Conservation (phyloP, 352 stramenopile genomes). For the Phytophthora chlamydospora region DNA sequence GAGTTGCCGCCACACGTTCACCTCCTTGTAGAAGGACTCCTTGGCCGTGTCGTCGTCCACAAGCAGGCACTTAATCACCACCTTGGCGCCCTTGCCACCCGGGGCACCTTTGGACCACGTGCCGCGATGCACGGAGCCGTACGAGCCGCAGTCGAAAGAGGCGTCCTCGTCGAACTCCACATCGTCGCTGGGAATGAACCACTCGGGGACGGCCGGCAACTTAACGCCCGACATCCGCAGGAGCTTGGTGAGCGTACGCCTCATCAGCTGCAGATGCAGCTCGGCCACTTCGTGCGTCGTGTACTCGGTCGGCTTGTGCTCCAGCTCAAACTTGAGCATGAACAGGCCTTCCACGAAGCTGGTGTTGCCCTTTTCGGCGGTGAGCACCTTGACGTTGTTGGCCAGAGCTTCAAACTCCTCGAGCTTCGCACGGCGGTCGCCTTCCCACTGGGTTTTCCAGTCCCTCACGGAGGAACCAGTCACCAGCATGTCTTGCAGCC, state of each 20-base stretch:
- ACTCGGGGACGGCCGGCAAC: conserved; percentile 6
- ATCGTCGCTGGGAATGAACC: conserved; percentile 23
- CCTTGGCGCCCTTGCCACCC: conserved; percentile 9
- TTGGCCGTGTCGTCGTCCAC: conserved; percentile 15
- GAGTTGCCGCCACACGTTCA: conserved; percentile 37
- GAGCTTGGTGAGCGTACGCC: conserved; percentile 6
- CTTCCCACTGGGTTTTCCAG: conserved; percentile 25
- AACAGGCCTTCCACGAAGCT: conserved; percentile 11
- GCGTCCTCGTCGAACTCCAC: conserved; percentile 5
- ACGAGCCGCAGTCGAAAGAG: conserved; percentile 17
- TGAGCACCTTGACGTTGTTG: conserved; percentile 12
- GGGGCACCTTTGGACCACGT: conserved; percentile 16
- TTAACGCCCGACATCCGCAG: background rate
- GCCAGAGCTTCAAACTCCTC: conserved; percentile 13
- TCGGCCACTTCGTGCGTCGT: background rate
- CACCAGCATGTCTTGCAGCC: conserved; percentile 19
- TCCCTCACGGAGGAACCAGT: background rate
- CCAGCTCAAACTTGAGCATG: conserved; percentile 26
- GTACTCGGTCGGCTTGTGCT: conserved; percentile 10
- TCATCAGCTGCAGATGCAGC: conserved; percentile 12
- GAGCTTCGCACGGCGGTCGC: conserved; percentile 19
- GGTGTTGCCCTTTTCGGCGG: conserved; percentile 2
- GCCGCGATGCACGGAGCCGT: conserved; percentile 18
- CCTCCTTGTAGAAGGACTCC: conserved; percentile 33
- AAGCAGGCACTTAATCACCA: conserved; percentile 44